Conservation (phyloP, 306 rosid genomes). For the Cucurbita argyrosperma region DNA sequence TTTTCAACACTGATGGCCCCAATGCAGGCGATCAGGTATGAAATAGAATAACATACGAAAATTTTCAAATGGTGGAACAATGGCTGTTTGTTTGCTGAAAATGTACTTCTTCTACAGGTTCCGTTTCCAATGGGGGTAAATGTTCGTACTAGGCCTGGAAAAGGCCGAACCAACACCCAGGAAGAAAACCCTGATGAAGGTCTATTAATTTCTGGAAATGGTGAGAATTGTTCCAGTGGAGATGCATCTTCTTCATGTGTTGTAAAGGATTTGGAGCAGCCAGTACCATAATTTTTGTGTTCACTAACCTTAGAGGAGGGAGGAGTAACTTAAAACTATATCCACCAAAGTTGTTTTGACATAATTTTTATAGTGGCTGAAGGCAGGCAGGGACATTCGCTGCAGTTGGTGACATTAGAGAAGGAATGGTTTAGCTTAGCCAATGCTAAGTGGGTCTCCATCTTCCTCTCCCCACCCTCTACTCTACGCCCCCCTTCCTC, state of each 20-base stretch:
- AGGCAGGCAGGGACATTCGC: slow-evolving; percentile 3
- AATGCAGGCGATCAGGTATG: slow-evolving; percentile 38
- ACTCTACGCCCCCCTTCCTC: too few species aligned
- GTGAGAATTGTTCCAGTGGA: slow-evolving; percentile 20
- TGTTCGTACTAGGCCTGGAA: slow-evolving; percentile 32
- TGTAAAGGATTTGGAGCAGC: slow-evolving; percentile 18
- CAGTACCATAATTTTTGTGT: slow-evolving; percentile 12
- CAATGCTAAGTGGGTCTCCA: slow-evolving; percentile 12
- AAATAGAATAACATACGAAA: background rate
- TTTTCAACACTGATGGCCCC: slow-evolving; percentile 36
- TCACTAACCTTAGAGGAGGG: slow-evolving; percentile 22
- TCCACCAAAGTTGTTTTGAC: slow-evolving; percentile 7
- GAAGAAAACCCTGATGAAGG: slow-evolving; percentile 24
- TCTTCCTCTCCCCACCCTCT: too few species aligned
- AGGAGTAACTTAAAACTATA: slow-evolving; percentile 18
- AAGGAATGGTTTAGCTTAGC: slow-evolving; percentile 10
- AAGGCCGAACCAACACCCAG: slow-evolving; percentile 11
- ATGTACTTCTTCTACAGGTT: slow-evolving; percentile 15
- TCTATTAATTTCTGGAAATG: slow-evolving; percentile 15
- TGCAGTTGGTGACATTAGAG: background rate
- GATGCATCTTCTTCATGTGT: slow-evolving; percentile 16
- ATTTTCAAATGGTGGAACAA: background rate
- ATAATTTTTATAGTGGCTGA: slow-evolving; percentile 2
- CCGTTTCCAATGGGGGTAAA: slow-evolving; percentile 39
- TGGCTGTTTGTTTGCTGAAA: background rate